Base-by-base conservation (phyloP, 1,139 yeast species). In the Candida pseudocylindracea region DNA sequence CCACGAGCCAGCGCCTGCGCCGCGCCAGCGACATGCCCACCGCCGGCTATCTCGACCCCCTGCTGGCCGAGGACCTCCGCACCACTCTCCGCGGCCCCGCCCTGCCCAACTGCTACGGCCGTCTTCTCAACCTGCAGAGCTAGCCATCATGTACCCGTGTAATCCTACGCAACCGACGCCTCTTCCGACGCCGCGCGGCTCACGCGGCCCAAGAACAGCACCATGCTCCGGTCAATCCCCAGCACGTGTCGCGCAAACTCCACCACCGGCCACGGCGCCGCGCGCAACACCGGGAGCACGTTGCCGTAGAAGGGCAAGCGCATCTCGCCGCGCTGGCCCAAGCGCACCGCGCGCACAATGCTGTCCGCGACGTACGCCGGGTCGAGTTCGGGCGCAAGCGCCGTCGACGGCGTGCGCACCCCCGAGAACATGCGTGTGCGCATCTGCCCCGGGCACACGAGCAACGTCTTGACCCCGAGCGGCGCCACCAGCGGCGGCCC, bases 371-470 rank as follows among this genome's bases (percentile, higher is more conserved):
- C 75, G 36, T 57, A 56, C 10, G 43, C 43, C 0, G 92, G 81
- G 26, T 72, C 74, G 32, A 83, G 54, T 39, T 76, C 79, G 0
- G 95, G 96, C 0, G 96, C 96, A 12, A 83, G 48, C 3, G 74
- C 38, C 2, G 60, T 51, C 4, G 79, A 71, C 0, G 95, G 94
- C 0, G 93, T 74, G 26, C 49, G 41, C 6, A 85, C 76, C 2
- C 72, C 70, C 27, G 53, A 55, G 46, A 85, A 85, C 79, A 85
- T 64, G 6, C 50, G 45, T 0, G 94, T 80, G 34, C 60, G 63
- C 37, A 85, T 49, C 46, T 85, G 95, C 0, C 98, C 96, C 0
- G 94, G 93, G 43, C 91, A 73, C 1, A 85, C 61, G 30, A 85
- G 55, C 35, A 85, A 52, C 0, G 93, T 75, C 41, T 72, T 72